Base-by-base conservation (phyloP, 1,284 basidiomycete genomes). In the Pyrrhoderma lamaoense region DNA sequence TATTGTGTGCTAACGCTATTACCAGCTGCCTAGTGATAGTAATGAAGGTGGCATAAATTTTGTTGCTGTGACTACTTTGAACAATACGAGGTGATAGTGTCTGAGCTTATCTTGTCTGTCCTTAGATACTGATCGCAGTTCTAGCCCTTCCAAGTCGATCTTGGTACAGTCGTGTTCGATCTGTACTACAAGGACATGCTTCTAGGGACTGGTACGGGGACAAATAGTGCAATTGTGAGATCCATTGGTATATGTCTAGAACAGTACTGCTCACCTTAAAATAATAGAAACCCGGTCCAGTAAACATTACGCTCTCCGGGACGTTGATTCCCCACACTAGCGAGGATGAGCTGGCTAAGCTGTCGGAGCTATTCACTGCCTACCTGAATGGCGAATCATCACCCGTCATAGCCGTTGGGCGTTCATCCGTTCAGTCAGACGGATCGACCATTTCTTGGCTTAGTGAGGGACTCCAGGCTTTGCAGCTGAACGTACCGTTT, bases 11-110 rank as follows among this genome's bases (percentile, higher is more conserved):
- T 22, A 22, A 21, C 38, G 21, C 8, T 7, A 18, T 25, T 13
- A 13, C 25, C 35, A 57, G 61, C 69, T 90, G n/a, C 88, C 87
- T 1, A 77, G 77, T 37, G 85, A 89, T 60, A 76, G 78, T 63
- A 78, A 82, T 1, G 68, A 66, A 0, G 84, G 84, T 42, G 88
- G 87, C 31, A 82, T 90, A 60, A 66, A 85, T 60, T 83, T 85
- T 56, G 61, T 71, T 34, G 77, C 83, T 11, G 67, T 73, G 9
- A 87, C 82, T 0, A 63, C 70, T 47, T 62, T 90, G 42, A 71
- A 63, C 42, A 90, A 90, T 61, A 73, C 77, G 18, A 87, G 85
- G 79, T 77, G 60, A 37, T 25, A 23, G 47, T 16, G 36, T 42
- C 39, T 35, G 34, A 16, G 5, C 40, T 35, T 5, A 31, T 46